phyloP scores from a whole-genome alignment of 2,329 filamentous ascomycete species.

The Cadophora sp. region DNA sequence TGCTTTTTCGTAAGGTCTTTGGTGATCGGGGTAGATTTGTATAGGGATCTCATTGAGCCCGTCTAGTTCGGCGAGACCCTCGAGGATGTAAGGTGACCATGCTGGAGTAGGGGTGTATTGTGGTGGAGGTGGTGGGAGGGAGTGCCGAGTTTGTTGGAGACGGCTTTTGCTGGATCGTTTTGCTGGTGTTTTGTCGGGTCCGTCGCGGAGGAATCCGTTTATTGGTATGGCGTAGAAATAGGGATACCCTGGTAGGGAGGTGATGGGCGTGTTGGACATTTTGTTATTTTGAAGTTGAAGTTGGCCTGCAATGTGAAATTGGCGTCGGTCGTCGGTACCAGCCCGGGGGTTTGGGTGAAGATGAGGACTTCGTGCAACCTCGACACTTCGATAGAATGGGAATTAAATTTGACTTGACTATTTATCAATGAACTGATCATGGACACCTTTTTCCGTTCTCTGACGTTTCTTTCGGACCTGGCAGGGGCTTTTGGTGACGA shows the following conservation, averaged over 20 bases:
- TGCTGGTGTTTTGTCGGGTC: neutral
- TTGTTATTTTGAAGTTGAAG: neutral
- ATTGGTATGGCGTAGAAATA: conserved; percentile 25
- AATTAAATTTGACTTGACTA: neutral
- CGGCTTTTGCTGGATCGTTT: conserved; percentile 12
- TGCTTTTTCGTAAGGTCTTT: neutral
- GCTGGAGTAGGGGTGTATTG: conserved; percentile 13
- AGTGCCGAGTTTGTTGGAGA: conserved; percentile 2
- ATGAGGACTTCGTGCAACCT: neutral
- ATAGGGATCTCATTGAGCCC: neutral
- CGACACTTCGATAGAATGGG: neutral
- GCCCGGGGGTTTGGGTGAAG: neutral
- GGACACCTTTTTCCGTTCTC: neutral
- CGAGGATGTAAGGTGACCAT: conserved; percentile 12
- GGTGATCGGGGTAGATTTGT: conserved; percentile 10
- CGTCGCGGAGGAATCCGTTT: conserved; percentile 15
- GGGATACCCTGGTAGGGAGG: conserved; percentile 20
- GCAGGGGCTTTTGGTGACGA: neutral
- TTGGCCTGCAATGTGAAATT: conserved; percentile 1
- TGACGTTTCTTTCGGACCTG: neutral
- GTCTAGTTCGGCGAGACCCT: conserved; percentile 17
- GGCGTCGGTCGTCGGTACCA: neutral
- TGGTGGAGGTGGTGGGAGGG: conserved; percentile 6
- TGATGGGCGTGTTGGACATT: conserved; percentile 16
- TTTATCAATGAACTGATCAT: neutral